phyloP scores from a whole-genome alignment of 2,329 filamentous ascomycete species.

The Juglanconis juglandina region DNA sequence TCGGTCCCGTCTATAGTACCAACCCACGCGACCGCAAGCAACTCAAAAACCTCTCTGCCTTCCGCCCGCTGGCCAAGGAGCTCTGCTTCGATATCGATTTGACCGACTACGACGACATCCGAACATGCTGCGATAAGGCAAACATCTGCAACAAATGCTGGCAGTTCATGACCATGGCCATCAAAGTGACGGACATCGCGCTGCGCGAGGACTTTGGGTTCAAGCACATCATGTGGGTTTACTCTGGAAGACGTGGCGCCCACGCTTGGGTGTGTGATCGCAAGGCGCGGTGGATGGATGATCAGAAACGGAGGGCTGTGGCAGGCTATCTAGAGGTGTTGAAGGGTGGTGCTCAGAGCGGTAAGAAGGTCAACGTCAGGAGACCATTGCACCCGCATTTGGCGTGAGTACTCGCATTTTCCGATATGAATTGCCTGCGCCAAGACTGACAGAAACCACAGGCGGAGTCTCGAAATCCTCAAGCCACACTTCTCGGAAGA shows the following conservation, averaged over 20 bases:
- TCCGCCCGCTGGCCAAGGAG: constrained; percentile 87
- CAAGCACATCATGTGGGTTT: constrained; percentile 96
- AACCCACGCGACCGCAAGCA: constrained; percentile 93
- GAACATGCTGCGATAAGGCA: constrained; percentile 89
- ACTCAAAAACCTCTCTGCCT: constrained; percentile 73
- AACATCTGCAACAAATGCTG: constrained; percentile 94
- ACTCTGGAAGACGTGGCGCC: constrained; percentile 91
- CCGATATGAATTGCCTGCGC: neutral
- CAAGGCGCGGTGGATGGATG: constrained; percentile 77
- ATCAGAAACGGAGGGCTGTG: constrained; percentile 78
- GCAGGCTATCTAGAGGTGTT: constrained; percentile 87
- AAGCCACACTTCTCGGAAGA: constrained; percentile 80
- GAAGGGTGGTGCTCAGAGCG: constrained; percentile 79
- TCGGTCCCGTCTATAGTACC: constrained; percentile 92
- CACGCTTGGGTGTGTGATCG: constrained; percentile 98
- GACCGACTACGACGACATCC: constrained; percentile 96
- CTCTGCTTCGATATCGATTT: constrained; percentile 99
- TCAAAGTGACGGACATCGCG: constrained; percentile 85
- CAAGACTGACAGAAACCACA: constrained; percentile 28
- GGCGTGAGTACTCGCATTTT: constrained; percentile 44
- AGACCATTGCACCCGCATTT: constrained; percentile 89
- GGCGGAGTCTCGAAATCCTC: constrained; percentile 80
- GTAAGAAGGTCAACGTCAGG: constrained; percentile 80
- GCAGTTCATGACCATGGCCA: constrained; percentile 96
- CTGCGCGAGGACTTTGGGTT: constrained; percentile 94